A percentile compares a stretch with the other conserved stretches of the same genome.
phyloP scores from a whole-genome alignment of 140 eudicot genomes.

The Erigeron philadelphicus region DNA sequence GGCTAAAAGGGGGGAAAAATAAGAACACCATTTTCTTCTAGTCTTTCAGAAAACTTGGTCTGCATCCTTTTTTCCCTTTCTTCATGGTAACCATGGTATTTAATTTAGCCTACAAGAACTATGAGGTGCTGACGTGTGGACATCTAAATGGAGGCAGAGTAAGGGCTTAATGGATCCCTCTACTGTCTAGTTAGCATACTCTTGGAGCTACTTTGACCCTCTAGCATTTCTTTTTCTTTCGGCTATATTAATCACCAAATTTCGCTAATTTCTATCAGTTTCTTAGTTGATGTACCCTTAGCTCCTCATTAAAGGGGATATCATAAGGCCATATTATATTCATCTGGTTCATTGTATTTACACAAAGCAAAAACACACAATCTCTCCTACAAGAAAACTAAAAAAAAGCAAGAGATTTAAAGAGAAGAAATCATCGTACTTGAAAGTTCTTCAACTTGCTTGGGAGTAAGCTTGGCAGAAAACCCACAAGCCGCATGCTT shows the following conservation, averaged over 20 bases:
- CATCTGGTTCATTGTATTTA: neutral
- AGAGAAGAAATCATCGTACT: constrained; percentile 40
- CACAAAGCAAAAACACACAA: neutral
- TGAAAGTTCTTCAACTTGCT: constrained; percentile 62
- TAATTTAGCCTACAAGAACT: neutral
- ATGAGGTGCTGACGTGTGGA: neutral
- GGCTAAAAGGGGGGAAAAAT: too few species aligned
- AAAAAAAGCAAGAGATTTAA: constrained; percentile 9
- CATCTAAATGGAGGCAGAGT: neutral
- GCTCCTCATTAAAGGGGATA: neutral
- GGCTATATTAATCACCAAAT: neutral
- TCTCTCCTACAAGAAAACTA: neutral
- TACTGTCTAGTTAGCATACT: neutral
- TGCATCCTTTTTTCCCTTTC: too few species aligned
- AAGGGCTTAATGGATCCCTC: constrained; percentile 1
- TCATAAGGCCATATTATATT: neutral
- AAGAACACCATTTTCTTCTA: neutral
- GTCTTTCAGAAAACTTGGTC: neutral
- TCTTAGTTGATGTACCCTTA: neutral
- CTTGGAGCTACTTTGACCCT: neutral
- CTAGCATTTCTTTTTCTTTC: neutral
- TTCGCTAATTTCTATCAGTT: neutral
- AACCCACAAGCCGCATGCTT: constrained; percentile 92
- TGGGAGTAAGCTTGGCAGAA: constrained; percentile 89
- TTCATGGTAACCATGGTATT: too few species aligned